These are phyloP conservation scores for Trichosporon faecale DNA, from an alignment of 1,284 basidiomycete genomes.

Conservation along the genomic window DNA sequence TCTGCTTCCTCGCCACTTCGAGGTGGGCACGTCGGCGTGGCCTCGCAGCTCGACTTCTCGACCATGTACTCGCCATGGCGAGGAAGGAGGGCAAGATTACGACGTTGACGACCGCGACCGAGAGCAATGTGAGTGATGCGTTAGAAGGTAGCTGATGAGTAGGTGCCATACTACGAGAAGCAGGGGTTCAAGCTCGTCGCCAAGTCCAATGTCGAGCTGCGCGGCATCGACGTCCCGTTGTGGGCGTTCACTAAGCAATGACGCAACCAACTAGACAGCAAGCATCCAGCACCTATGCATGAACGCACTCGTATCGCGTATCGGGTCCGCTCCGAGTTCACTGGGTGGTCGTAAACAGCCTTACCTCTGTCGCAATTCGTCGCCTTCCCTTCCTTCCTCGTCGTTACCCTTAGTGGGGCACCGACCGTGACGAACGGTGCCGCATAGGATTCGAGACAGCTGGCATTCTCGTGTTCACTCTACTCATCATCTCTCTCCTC, in stretches of 20 bases:
- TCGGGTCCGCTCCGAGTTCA: not conserved
- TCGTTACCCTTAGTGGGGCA: not conserved
- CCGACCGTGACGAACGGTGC: not conserved
- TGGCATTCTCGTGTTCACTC: not conserved
- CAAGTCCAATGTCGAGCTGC: not conserved
- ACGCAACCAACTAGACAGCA: not conserved
- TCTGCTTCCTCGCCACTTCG: constrained; percentile 14
- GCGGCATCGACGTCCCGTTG: not conserved
- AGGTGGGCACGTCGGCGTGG: constrained; percentile 11
- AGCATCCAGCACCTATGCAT: not conserved
- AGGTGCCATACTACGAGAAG: constrained; percentile 13
- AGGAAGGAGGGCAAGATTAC: not conserved
- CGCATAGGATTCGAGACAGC: not conserved
- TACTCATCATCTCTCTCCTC: not conserved
- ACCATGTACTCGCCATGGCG: not conserved
- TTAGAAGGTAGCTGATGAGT: not conserved
- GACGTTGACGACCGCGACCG: constrained; percentile 11
- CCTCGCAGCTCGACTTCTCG: not conserved
- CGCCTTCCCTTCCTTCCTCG: not conserved
- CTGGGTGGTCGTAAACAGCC: not conserved
- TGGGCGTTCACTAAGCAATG: not conserved
- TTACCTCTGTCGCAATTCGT: not conserved
- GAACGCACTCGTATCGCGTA: too few relatives aligned
- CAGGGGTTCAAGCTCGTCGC: constrained; percentile 10
- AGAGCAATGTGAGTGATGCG: constrained; percentile 9